phyloP scores from a whole-genome alignment of 495 filamentous ascomycete species.

The Trypethelium eluteriae region DNA sequence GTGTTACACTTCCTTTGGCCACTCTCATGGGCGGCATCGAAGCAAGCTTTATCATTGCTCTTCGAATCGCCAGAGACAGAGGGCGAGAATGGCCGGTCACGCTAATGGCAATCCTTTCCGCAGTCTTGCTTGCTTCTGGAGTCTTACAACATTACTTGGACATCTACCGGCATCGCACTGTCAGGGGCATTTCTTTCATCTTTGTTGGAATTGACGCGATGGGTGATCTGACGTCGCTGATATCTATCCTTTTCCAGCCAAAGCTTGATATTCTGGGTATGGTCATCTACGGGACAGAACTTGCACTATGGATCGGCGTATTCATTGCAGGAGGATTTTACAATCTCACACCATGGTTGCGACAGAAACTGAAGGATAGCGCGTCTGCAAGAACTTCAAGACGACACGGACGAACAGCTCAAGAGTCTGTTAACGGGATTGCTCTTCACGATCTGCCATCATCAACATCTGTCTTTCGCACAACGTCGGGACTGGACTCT shows the following conservation, averaged over 20 bases:
- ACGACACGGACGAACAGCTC: background rate
- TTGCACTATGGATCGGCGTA: constrained; percentile 55
- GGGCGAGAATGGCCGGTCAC: constrained; percentile 47
- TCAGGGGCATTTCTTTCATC: constrained; percentile 57
- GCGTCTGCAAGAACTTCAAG: constrained; percentile 19
- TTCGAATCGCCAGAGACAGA: constrained; percentile 37
- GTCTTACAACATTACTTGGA: constrained; percentile 51
- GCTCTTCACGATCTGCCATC: constrained; percentile 46
- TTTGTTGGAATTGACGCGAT: constrained; percentile 59
- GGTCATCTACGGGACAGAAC: constrained; percentile 54
- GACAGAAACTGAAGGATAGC: constrained; percentile 15
- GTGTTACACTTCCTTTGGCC: constrained; percentile 37
- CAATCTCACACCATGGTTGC: constrained; percentile 50
- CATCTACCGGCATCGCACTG: constrained; percentile 51
- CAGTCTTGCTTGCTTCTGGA: constrained; percentile 49
- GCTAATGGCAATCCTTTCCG: constrained; percentile 54
- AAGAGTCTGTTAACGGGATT: constrained; percentile 25
- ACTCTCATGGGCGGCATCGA: constrained; percentile 45
- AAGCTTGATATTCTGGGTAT: constrained; percentile 49
- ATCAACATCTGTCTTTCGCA: constrained; percentile 51
- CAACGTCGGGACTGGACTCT: constrained; percentile 21
- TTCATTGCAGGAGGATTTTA: constrained; percentile 54
- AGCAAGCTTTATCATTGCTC: constrained; percentile 44
- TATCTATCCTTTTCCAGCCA: constrained; percentile 54
- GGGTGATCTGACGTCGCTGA: constrained; percentile 54